Evolutionary conservation across 2,329 filamentous ascomycete genomes (phyloP).

Genomic region (Hymenoscyphus repandus): DNA sequence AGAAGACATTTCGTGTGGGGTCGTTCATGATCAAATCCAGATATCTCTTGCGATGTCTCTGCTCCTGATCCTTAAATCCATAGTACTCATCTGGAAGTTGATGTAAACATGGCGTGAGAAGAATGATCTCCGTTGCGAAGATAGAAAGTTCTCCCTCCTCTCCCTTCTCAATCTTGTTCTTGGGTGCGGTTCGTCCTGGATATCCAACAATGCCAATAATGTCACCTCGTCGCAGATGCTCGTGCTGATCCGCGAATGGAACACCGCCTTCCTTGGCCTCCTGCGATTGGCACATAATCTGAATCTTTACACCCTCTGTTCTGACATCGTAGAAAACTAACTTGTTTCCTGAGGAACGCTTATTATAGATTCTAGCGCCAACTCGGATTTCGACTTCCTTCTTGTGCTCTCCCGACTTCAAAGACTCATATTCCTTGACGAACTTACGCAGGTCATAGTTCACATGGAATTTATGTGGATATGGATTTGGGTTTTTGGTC

Average conservation of each 20-base stretch:
- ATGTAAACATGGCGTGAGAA: constrained; percentile 88
- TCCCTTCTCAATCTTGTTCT: constrained; percentile 74
- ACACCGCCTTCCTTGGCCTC: constrained; percentile 60
- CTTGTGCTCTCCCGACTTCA: constrained; percentile 83
- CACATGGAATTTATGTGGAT: constrained; percentile 90
- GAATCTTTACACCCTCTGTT: constrained; percentile 69
- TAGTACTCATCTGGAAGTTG: constrained; percentile 86
- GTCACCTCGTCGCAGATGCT: constrained; percentile 83
- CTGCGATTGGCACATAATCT: constrained; percentile 89
- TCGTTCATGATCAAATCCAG: constrained; percentile 96
- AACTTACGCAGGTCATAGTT: constrained; percentile 80
- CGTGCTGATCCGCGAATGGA: constrained; percentile 82
- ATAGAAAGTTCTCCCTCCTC: constrained; percentile 90
- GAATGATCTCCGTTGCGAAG: constrained; percentile 78
- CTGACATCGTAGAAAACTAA: constrained; percentile 88
- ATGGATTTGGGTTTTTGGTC: constrained; percentile 72
- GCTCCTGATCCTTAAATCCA: constrained; percentile 92
- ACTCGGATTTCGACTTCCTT: constrained; percentile 71
- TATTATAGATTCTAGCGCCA: constrained; percentile 84
- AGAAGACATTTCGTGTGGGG: constrained; percentile 73
- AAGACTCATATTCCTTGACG: constrained; percentile 66
- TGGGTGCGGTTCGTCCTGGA: constrained; percentile 80
- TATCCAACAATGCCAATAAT: constrained; percentile 85
- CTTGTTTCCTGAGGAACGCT: constrained; percentile 76
- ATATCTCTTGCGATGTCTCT: constrained; percentile 87